phyloP scores from a whole-genome alignment of 2,329 filamentous ascomycete species.

The Mollisiaceae sp. region DNA sequence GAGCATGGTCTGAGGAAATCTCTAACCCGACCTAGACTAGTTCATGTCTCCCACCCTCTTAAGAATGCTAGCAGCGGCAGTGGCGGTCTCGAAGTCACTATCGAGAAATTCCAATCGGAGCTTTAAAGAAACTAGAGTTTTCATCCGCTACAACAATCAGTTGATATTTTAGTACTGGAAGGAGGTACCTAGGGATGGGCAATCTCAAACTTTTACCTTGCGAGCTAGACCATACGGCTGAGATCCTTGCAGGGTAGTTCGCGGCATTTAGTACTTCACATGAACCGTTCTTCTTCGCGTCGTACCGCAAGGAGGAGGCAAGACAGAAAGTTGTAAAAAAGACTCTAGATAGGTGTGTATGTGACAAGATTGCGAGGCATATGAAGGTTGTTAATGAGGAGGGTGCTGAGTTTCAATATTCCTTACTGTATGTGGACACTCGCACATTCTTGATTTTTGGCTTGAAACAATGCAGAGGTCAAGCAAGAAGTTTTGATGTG shows the following conservation, averaged over 20 bases:
- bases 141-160: too few species aligned
- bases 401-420: conserved; percentile 22
- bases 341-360: conserved; percentile 27
- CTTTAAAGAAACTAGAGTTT: too few species aligned
- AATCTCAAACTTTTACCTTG: conserved; percentile 8
- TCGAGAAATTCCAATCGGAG: too few species aligned
- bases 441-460: not conserved
- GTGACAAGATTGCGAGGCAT: conserved; percentile 25
- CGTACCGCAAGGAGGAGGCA: conserved; percentile 26
- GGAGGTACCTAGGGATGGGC: not conserved
- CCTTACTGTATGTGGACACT: not conserved
- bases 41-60: too few species aligned
- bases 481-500: too few species aligned
- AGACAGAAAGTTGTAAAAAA: conserved; percentile 26
- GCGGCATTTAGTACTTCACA: conserved; percentile 25
- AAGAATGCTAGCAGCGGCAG: too few species aligned
- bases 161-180: not conserved
- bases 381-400: conserved; percentile 31
- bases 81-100: too few species aligned
- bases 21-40: too few species aligned
- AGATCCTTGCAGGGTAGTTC: conserved; percentile 26
- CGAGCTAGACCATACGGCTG: conserved; percentile 17
- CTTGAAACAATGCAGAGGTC: not conserved
- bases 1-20: too few species aligned
- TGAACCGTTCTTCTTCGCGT: conserved; percentile 30